Evolutionary conservation across 306 rosid species (phyloP), one percentile per base, ranked within the genome.

Genomic region (Casuarina cunninghamiana): DNA sequence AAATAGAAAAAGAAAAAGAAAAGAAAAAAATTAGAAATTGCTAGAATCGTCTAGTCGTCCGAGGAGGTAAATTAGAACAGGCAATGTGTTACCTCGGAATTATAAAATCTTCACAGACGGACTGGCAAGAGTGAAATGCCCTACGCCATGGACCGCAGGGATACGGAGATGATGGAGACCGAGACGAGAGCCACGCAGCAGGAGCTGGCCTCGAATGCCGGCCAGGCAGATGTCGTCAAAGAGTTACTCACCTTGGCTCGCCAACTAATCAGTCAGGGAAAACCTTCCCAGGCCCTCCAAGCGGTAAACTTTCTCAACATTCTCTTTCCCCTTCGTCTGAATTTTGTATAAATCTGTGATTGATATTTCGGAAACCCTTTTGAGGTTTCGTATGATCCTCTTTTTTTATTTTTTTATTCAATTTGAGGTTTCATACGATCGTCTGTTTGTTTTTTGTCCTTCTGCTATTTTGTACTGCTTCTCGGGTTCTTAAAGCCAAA

Each of bases 251-350:
- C 91, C 84, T 87, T 93, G 87, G 97, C 98, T 77, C 90, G 94
- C 26, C 97, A 87, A 48, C 85, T 96, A 78, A 88, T 93, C 82
- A 80, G 75, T 79, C 88, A 96, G 83, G 98, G 98, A 39, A 90
- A 93, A 46, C 97, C 97, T 77, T 80, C 97, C 13, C 97, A 90
- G 85, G 98, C 99, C 39, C 97, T 96, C 73, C 94, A 93, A 84
- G 96, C 97, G 89, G 98, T 89, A 84, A 71, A 37, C 45, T 77
- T 77, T 21, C 44, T 44, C 1, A 17, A 15, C 49, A 16, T 15
- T 42, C 17, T 38, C 42, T 32, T 3, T 39, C 49, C 16, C n/a
- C 39, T n/a, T 75, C 39, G 62, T 53, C 79, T 44, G 75, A 6
- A 75, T 13, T 11, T 61, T 26, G 10, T 3, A 10, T 26, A 26